Evolutionary conservation across 2,329 filamentous ascomycete genomes (phyloP).

Genomic region (Phaeosphaeria sp.): DNA sequence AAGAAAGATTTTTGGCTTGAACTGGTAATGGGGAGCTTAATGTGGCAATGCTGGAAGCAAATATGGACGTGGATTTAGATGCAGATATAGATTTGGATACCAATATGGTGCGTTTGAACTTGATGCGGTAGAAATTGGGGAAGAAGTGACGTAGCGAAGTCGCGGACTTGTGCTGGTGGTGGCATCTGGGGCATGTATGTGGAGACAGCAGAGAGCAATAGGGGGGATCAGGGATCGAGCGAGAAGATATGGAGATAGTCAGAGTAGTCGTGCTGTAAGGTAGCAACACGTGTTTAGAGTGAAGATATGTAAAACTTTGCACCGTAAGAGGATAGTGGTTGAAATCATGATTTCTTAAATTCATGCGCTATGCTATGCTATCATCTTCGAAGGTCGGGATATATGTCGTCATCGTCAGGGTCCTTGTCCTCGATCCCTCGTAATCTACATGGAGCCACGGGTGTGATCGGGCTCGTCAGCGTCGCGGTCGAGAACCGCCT

Average conservation of each 20-base stretch:
- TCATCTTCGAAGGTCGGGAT: conserved; percentile 19
- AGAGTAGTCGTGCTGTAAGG: not conserved
- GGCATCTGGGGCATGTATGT: not conserved
- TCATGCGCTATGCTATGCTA: conserved; percentile 19
- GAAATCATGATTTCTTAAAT: not conserved
- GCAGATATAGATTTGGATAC: not conserved
- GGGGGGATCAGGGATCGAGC: not conserved
- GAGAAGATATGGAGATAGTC: not conserved
- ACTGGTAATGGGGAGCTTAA: not conserved
- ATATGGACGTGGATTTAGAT: not conserved
- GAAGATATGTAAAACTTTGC: not conserved
- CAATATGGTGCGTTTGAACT: not conserved
- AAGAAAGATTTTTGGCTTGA: not conserved
- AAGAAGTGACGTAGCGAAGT: not conserved
- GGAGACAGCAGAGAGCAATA: not conserved
- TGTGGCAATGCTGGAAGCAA: not conserved
- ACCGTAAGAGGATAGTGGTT: not conserved
- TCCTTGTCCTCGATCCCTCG: conserved; percentile 32
- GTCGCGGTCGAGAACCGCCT: conserved; percentile 34
- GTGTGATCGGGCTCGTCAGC: conserved; percentile 35
- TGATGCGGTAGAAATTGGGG: not conserved
- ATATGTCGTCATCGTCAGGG: conserved; percentile 32
- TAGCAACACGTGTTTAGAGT: not conserved
- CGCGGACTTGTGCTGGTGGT: not conserved
- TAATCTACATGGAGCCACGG: conserved; percentile 35